Base-by-base conservation (phyloP, 208 protist genomes). In the Leishmania mexicana region DNA sequence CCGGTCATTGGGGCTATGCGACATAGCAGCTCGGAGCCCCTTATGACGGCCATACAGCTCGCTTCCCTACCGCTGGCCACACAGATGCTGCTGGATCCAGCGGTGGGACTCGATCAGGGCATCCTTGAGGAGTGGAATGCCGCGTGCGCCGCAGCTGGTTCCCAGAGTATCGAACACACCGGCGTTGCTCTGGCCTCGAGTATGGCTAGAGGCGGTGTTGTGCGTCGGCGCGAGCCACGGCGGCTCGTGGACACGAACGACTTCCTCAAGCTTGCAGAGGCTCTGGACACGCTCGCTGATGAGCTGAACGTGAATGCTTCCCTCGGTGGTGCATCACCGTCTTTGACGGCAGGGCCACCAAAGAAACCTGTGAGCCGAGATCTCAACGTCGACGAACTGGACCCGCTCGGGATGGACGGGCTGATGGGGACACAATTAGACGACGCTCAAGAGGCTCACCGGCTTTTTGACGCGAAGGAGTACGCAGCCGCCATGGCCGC, bases 191-290 rank as follows among this genome's bases (percentile, higher is more conserved):
- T 45, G 4, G 47, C 38, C n/a, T 38, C 49, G 19, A 54, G 31
- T 13, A 68, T 54, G 19, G 42, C 6, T 15, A 68, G n/a, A 15
- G 31, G 21, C 64, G 28, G 62, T 58, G 35, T 15, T 24, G 1
- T 40, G 77, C 80, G n/a, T 2, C 84, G 70, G 11, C 73, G 75
- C 3, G 54, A 79, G 13, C 24, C 38, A 21, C 78, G 65, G 53
- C 82, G 72, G 65, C 60, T 75, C 49, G 58, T 81, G 73, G 78
- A 81, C 77, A 86, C 81, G 19, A 89, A 90, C 31, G 85, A 93
- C 70, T 96, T 96, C 49, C 91, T 94, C 70, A 65, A 73, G 0
- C 51, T 96, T 3, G 85, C 90, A 15, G 83, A 84, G 31, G 88
- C 92, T 49, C 83, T 94, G 35, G 92, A 92, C 57, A 79, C 80